Percentiles rank a stretch among this genome's conserved stretches.
phyloP scores from a whole-genome alignment of 345 rosid species.

The Melaleuca quinquenervia region DNA sequence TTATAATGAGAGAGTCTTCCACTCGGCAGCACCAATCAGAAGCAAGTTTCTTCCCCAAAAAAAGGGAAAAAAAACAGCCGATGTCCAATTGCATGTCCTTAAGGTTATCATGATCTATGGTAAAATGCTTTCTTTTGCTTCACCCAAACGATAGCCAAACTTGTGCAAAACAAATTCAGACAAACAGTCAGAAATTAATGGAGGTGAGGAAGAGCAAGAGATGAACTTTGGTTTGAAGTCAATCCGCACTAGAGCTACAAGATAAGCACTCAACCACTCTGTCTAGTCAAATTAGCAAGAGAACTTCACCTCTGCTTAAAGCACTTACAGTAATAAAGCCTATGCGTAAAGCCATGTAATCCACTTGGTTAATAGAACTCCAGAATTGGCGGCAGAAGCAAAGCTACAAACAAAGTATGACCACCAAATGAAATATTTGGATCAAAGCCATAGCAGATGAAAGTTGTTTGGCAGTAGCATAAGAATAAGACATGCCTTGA shows the following conservation, averaged over 20 bases:
- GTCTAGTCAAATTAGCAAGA: background rate
- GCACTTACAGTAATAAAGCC: constrained; percentile 55
- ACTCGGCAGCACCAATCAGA: background rate
- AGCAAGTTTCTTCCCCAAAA: background rate
- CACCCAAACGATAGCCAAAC: background rate
- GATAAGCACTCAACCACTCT: background rate
- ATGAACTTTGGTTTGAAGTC: background rate
- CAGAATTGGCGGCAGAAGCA: constrained; percentile 71
- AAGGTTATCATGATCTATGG: background rate
- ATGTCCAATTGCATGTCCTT: background rate
- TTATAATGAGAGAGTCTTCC: background rate
- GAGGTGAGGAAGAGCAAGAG: background rate
- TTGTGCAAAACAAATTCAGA: background rate
- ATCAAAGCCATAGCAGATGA: background rate
- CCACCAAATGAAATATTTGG: background rate
- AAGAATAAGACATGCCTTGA: background rate
- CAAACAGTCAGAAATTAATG: background rate
- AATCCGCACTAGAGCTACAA: background rate
- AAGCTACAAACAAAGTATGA: constrained; percentile 27
- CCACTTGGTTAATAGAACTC: constrained; percentile 44
- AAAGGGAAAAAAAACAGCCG: background rate
- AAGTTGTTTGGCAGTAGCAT: background rate
- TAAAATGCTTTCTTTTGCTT: background rate
- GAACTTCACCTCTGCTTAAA: background rate
- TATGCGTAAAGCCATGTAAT: constrained; percentile 51